phyloP scores from a whole-genome alignment of 257 asterid genomes.

The Solanum chmielewskii region DNA sequence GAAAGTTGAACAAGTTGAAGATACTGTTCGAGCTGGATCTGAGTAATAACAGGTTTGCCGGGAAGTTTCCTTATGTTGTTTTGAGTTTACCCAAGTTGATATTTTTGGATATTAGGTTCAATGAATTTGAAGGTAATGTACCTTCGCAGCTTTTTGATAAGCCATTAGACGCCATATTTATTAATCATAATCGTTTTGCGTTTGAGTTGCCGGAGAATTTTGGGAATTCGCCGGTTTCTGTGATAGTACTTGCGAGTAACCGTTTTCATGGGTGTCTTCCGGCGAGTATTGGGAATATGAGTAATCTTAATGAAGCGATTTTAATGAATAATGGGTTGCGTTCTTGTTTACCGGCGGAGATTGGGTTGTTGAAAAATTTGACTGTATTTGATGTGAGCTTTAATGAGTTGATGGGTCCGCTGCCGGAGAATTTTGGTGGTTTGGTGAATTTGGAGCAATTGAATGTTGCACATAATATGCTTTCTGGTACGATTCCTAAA shows the following conservation, averaged over 20 bases:
- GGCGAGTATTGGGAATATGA: constrained; percentile 72
- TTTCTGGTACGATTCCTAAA: constrained; percentile 51
- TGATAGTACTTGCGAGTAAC: constrained; percentile 65
- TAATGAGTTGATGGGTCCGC: constrained; percentile 50
- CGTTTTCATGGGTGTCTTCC: constrained; percentile 80
- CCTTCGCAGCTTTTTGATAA: constrained; percentile 60
- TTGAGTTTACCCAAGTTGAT: constrained; percentile 48
- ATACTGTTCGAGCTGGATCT: constrained; percentile 61
- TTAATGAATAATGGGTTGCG: constrained; percentile 58
- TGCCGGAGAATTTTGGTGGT: constrained; percentile 65
- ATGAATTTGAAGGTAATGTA: constrained; percentile 81
- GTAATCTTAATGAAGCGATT: constrained; percentile 53
- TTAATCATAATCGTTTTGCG: constrained; percentile 61
- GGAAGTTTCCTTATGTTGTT: constrained; percentile 79
- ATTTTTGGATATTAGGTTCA: constrained; percentile 56
- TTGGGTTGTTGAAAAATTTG: constrained; percentile 56
- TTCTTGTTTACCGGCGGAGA: constrained; percentile 72
- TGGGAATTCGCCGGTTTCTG: constrained; percentile 88
- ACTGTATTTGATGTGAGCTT: constrained; percentile 63
- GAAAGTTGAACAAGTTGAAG: constrained; percentile 40
- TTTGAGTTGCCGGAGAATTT: constrained; percentile 82
- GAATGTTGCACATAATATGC: constrained; percentile 61
- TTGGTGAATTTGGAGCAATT: constrained; percentile 71
- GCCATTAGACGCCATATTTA: constrained; percentile 75
- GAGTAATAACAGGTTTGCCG: constrained; percentile 85